Evolutionary conservation across 2,329 filamentous ascomycete species (phyloP), one percentile per base, ranked within the genome.

Genomic region (Hortaea sp.): DNA sequence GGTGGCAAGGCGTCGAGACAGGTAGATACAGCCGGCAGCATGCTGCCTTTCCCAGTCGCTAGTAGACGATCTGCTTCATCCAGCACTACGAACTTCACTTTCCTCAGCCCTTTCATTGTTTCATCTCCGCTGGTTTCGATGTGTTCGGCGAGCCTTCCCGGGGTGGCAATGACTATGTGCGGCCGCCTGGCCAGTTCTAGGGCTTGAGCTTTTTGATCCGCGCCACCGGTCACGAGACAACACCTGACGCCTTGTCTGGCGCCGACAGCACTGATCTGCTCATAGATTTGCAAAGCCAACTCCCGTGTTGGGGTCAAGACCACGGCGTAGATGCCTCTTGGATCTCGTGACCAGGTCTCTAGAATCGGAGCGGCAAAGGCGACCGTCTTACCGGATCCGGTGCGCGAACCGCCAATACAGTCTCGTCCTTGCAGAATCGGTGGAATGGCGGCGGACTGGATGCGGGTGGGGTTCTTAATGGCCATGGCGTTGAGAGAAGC

Each of bases 301-400:
- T 98, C 92, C 58, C 86, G 78, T 5, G 88, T 95, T 13, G 88
- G 89, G 6, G 92, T 98, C 59, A 98, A 69, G 10, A 98, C 79
- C 5, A 98, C 71, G 1, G 81, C 90, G 65, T 87, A 98, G 57
- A 97, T 90, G 39, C 88, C 92, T 49, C 84, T 83, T 1, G 92
- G 92, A 69, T 98, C 89, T 61, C 88, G 78, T 2, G 90, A 81
- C 88, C 89, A 97, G 66, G 84, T 84, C 64, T 97, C 90, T 52
- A 98, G 71, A 49, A 98, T 94, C 0, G 92, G 92, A 7, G 89
- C 88, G 1, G 90, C 86, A 66, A 98, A 98, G 1, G 92, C 89
- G 39, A 97, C 82, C 3, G 92, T 98, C 71, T 98, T 98, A 68
- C 92, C 92, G 9, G 90, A 95, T 72, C 92, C 92, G 0, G 92